Percentiles rank a stretch among this genome's conserved stretches.
Conservation (phyloP, 352 stramenopile species). For the Phytophthora aleatoria region DNA sequence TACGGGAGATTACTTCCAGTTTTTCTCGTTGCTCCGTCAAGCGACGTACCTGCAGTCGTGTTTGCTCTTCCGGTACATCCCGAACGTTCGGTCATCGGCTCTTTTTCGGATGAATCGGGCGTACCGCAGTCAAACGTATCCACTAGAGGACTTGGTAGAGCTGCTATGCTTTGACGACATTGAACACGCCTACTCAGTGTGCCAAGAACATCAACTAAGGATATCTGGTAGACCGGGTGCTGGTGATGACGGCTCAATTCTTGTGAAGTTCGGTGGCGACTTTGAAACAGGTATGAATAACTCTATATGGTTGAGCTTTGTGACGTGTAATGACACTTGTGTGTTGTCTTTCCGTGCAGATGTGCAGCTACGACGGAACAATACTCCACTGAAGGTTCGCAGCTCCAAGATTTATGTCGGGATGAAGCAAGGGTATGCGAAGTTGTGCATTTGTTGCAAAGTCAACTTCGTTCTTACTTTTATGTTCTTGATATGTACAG, state of each 20-base stretch:
- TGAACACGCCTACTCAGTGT: constrained; percentile 70
- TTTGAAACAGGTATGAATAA: constrained; percentile 71
- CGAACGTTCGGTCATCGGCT: constrained; percentile 70
- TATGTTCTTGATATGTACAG: constrained; percentile 29
- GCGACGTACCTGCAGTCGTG: constrained; percentile 86
- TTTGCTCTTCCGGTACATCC: constrained; percentile 82
- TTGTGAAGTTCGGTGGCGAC: constrained; percentile 78
- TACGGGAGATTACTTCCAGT: constrained; percentile 83
- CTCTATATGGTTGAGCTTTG: not conserved
- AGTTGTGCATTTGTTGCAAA: constrained; percentile 2
- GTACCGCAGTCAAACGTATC: constrained; percentile 72
- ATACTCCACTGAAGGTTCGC: constrained; percentile 60
- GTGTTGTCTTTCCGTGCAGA: constrained; percentile 39
- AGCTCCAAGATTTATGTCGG: constrained; percentile 72
- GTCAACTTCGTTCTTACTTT: not conserved
- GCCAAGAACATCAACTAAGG: constrained; percentile 65
- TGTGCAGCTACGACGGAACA: constrained; percentile 66
- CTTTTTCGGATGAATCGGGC: constrained; percentile 84
- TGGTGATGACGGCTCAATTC: constrained; percentile 46
- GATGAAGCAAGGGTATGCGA: constrained; percentile 81
- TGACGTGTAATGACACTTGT: constrained; percentile 3
- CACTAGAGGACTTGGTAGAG: constrained; percentile 63
- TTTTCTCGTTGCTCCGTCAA: constrained; percentile 77
- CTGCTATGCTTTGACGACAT: constrained; percentile 85
- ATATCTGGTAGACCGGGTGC: constrained; percentile 49